phyloP scores from a whole-genome alignment of 1,139 yeast species.

The Nakaseomyces uthaithaninus region DNA sequence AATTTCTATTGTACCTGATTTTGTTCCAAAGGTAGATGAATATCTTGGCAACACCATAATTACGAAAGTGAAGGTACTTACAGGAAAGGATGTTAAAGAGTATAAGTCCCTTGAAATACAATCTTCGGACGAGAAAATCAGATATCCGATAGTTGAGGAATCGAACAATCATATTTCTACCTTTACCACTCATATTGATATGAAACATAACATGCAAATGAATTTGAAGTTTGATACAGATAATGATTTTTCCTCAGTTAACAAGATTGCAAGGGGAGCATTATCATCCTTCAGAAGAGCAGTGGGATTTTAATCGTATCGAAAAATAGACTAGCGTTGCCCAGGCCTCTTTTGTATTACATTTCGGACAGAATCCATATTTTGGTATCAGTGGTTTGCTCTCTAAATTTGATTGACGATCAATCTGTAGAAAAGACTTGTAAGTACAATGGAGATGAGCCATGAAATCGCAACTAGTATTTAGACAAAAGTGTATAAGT shows the following conservation, averaged over 20 bases:
- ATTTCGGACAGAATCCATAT: conserved; percentile 36
- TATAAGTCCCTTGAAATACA: not conserved
- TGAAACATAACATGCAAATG: not conserved
- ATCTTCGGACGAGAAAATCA: not conserved
- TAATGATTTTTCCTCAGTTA: no score
- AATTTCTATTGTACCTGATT: not conserved
- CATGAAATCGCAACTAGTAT: conserved; percentile 32
- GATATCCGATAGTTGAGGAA: no score
- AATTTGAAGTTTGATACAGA: not conserved
- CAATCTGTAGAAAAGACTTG: conserved; percentile 14
- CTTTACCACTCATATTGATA: not conserved
- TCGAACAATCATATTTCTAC: not conserved
- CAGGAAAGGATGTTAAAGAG: not conserved
- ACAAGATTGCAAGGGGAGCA: not conserved
- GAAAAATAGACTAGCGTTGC: conserved; percentile 35
- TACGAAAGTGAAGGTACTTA: not conserved
- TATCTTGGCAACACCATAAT: not conserved
- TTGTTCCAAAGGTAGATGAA: not conserved
- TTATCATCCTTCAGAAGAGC: not conserved
- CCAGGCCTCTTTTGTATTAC: conserved; percentile 39
- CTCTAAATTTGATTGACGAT: conserved; percentile 14
- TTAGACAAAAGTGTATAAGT: conserved; percentile 36
- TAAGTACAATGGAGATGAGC: conserved; percentile 43
- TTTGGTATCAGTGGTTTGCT: conserved; percentile 34
- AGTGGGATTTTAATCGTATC: conserved; percentile 25